Conservation (phyloP, 495 filamentous ascomycete species). For the Podospora australis region DNA sequence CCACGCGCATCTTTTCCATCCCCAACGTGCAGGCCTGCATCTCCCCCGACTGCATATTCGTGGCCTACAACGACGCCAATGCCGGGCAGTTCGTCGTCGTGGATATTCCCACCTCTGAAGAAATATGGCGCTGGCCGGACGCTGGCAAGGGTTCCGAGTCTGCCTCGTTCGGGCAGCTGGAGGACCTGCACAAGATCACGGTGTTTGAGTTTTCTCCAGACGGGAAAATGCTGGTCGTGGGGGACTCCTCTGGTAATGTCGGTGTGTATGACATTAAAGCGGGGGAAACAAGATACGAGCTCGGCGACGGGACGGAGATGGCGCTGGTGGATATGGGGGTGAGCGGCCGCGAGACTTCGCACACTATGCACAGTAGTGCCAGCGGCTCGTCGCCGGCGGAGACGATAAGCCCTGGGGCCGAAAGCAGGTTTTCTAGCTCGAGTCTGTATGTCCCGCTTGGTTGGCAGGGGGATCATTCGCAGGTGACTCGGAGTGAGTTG, state of each 20-base stretch:
- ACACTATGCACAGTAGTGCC: no score
- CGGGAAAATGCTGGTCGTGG: slow-evolving; percentile 20
- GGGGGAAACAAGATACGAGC: slow-evolving; percentile 10
- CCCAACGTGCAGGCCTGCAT: slow-evolving; percentile 24
- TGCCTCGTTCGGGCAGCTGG: slow-evolving; percentile 17
- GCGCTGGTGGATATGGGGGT: neutral
- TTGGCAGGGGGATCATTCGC: neutral
- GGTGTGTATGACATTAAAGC: slow-evolving; percentile 22
- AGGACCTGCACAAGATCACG: slow-evolving; percentile 16
- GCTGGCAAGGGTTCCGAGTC: slow-evolving; percentile 4
- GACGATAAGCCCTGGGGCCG: neutral
- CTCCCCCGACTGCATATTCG: slow-evolving; percentile 21
- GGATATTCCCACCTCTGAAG: slow-evolving; percentile 14
- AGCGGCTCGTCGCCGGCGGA: no score
- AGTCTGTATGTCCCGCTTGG: slow-evolving; percentile 5
- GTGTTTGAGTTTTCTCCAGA: slow-evolving; percentile 27
- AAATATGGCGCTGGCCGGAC: slow-evolving; percentile 25
- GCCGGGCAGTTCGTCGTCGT: slow-evolving; percentile 16
- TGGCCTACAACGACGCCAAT: slow-evolving; percentile 22
- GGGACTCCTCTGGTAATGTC: slow-evolving; percentile 17
- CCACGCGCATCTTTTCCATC: slow-evolving; percentile 22
- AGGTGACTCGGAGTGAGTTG: neutral
- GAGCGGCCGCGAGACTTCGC: neutral
- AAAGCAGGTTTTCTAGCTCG: slow-evolving; percentile 1
- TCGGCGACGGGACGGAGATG: slow-evolving; percentile 10